These are phyloP conservation scores for Iris macrosiphon DNA, from an alignment of 106 monocot genomes.

Conservation along the genomic window DNA sequence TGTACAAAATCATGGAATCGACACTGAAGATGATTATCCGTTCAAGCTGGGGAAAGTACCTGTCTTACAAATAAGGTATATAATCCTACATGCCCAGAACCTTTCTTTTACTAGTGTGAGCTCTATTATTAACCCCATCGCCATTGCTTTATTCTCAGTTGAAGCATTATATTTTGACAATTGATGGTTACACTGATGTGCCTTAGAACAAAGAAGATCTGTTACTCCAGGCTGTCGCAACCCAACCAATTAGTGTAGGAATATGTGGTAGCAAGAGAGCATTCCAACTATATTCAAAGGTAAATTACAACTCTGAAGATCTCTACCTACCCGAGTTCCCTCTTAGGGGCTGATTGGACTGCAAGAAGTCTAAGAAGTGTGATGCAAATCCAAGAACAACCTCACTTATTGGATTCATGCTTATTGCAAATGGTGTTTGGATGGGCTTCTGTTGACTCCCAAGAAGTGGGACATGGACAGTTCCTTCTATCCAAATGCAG, in stretches of 20 bases:
- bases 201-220: constrained; percentile 62
- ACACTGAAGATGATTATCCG: constrained; percentile 79
- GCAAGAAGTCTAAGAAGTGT: too few species aligned
- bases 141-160: constrained; percentile 26
- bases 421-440: too few species aligned
- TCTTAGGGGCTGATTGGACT: too few species aligned
- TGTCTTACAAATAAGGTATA: constrained; percentile 70
- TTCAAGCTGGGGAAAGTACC: constrained; percentile 36
- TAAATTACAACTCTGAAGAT: too few species aligned
- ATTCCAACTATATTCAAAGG: constrained; percentile 82
- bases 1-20: constrained; percentile 67
- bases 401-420: too few species aligned
- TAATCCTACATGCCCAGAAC: background rate
- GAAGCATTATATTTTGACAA: constrained; percentile 53
- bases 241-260: constrained; percentile 82
- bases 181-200: constrained; percentile 75
- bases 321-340: too few species aligned
- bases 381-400: too few species aligned
- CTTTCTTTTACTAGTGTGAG: background rate
- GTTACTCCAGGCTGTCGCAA: constrained; percentile 62
- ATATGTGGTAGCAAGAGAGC: constrained; percentile 69
- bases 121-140: background rate
- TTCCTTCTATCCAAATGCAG: too few species aligned
- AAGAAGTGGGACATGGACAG: too few species aligned
- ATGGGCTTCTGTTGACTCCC: too few species aligned